Evolutionary conservation across 352 stramenopile genomes (phyloP), one percentile per base, ranked within the genome.

Genomic region (Globisporangium megalacanthum): DNA sequence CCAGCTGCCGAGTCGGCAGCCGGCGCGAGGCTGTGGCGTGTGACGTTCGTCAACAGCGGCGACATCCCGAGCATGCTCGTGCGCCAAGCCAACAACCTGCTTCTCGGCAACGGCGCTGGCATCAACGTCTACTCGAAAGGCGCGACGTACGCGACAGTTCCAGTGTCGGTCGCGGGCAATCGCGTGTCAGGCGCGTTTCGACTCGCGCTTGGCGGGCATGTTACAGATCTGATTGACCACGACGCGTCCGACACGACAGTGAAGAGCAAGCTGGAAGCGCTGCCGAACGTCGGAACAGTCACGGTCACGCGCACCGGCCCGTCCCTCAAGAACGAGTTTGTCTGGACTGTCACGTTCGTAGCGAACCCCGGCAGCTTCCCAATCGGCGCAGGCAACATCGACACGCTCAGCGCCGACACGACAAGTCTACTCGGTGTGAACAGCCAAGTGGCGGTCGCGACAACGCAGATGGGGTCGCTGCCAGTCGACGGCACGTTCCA

Each of bases 361-460:
- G 78, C 88, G 1, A 98, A 97, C 57, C 94, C 94, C 17, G 94
- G 94, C 15, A 92, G 86, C 46, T 98, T 97, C 66, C 95, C 95
- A 6, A 69, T 90, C 35, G 84, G 84, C 10, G 65, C 82, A 4
- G 84, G 82, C 1, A 74, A 91, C 50, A 70, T 94, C 22, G 72
- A 80, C 22, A 52, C 63, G 2, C 48, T 89, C n/a, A 52, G 65
- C 2, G 50, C 66, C 5, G 79, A 91, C 42, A 58, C 50, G 4
- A 79, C 73, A 3, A 64, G 15, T 10, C 55, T 94, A 15, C 56
- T 68, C 14, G 84, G 84, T 11, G 72, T 64, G 6, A 76, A 64
- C 31, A 87, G 69, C 51, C 41, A 69, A 45, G 75, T 77, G 1
- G 35, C 29, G 4, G 62, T 92, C 5, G 57, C 47, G 5, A 70